Conservation (phyloP, 1,139 yeast species). For the Keqinozyma sinolaborantium region DNA sequence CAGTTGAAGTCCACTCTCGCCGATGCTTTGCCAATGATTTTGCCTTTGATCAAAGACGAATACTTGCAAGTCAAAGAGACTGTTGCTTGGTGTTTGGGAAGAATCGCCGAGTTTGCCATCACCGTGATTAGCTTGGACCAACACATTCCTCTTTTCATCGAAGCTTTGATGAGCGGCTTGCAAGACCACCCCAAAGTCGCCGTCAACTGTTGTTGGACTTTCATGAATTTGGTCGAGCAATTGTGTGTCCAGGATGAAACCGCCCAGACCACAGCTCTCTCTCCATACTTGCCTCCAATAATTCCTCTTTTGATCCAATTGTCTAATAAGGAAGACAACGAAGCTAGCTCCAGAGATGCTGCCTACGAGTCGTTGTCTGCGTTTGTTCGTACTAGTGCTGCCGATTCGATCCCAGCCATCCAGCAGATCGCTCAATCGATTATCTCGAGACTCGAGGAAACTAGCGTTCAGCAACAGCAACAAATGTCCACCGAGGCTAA, state of each 20-base stretch:
- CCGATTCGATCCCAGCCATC: conserved; percentile 65
- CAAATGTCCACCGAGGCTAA: conserved; percentile 64
- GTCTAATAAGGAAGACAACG: conserved; percentile 74
- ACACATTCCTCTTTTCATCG: conserved; percentile 66
- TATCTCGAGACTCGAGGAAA: conserved; percentile 65
- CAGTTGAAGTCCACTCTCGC: conserved; percentile 65
- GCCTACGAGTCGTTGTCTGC: conserved; percentile 92
- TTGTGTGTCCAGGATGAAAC: conserved; percentile 57
- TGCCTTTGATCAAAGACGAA: conserved; percentile 68
- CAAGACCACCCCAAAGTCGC: conserved; percentile 89
- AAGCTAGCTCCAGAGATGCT: conserved; percentile 85
- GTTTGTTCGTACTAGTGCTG: conserved; percentile 71
- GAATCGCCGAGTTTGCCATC: conserved; percentile 86
- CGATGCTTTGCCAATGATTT: conserved; percentile 80
- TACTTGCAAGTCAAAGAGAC: conserved; percentile 89
- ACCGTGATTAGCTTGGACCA: conserved; percentile 66
- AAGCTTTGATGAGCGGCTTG: conserved; percentile 73
- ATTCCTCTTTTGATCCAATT: conserved; percentile 70
- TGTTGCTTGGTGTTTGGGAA: conserved; percentile 97
- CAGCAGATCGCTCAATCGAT: conserved; percentile 74
- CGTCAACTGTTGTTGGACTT: conserved; percentile 96
- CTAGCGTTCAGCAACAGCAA: conserved; percentile 53
- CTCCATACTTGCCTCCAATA: conserved; percentile 66
- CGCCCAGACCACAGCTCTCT: conserved; percentile 59
- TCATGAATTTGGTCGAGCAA: conserved; percentile 88